Evolutionary conservation across 2,329 filamentous ascomycete genomes (phyloP).

Genomic region (Aspergillus texensis): DNA sequence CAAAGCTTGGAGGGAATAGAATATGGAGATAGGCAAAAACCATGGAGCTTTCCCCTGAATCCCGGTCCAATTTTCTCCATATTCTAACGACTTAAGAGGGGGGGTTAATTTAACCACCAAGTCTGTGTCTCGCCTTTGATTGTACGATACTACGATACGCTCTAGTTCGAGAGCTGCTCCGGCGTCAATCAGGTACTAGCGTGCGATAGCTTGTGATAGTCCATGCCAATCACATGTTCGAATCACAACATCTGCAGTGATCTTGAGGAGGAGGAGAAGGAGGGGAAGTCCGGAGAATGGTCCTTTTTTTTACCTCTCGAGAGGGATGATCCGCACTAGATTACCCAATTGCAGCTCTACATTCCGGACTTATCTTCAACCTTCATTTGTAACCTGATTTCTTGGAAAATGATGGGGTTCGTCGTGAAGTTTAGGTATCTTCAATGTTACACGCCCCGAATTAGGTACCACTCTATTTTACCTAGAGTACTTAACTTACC

Average conservation of each 20-base stretch:
- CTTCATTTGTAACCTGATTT: not conserved
- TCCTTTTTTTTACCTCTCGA: not conserved
- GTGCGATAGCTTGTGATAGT: constrained; percentile 3
- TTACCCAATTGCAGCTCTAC: not conserved
- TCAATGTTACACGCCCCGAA: not conserved
- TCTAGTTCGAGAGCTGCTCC: constrained; percentile 2
- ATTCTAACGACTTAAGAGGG: not conserved
- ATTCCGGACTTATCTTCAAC: not conserved
- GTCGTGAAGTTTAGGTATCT: constrained; percentile 1
- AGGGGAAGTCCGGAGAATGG: not conserved
- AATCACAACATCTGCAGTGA: not conserved
- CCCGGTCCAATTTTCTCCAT: constrained; percentile 5
- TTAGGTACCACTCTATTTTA: not conserved
- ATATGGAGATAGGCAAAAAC: constrained; percentile 10
- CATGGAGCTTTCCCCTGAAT: not conserved
- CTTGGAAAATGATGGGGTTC: not conserved
- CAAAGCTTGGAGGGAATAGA: constrained; percentile 7
- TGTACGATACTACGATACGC: not conserved
- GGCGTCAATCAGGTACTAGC: constrained; percentile 2
- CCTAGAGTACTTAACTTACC: not conserved
- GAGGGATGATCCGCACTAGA: not conserved
- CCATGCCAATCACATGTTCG: constrained; percentile 3
- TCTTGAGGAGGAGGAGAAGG: too few species aligned
- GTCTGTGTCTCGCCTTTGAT: not conserved
- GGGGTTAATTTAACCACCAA: not conserved